A percentile compares a stretch with the other conserved stretches of the same genome.
phyloP scores from a whole-genome alignment of 345 rosid genomes.

The Diplotaxis tenuifolia region DNA sequence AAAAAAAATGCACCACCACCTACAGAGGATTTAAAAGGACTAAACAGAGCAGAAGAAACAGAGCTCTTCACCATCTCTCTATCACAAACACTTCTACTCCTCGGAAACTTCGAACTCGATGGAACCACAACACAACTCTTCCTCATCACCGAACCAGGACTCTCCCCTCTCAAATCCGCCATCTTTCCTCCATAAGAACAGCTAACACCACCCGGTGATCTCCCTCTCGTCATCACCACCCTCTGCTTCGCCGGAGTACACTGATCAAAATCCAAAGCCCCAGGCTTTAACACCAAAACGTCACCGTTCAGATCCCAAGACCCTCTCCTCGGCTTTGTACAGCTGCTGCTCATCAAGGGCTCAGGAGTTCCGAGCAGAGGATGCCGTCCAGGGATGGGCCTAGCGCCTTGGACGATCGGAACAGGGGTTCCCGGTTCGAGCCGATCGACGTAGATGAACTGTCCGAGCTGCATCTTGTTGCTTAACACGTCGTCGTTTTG shows the following conservation, averaged over 20 bases:
- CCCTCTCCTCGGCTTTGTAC: constrained; percentile 59
- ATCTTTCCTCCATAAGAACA: constrained; percentile 75
- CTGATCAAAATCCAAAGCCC: constrained; percentile 81
- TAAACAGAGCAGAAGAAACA: constrained; percentile 33
- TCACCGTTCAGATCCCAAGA: constrained; percentile 72
- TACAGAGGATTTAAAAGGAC: constrained; percentile 86
- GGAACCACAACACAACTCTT: constrained; percentile 71
- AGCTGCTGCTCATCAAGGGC: constrained; percentile 72
- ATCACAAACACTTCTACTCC: constrained; percentile 77
- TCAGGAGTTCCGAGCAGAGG: constrained; percentile 89
- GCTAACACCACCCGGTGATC: constrained; percentile 47
- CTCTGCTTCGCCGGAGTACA: constrained; percentile 71
- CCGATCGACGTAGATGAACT: constrained; percentile 78
- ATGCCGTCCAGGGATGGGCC: constrained; percentile 88
- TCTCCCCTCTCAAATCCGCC: constrained; percentile 67
- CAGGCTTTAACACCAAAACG: constrained; percentile 60
- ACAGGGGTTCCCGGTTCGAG: constrained; percentile 94
- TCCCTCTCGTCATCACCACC: constrained; percentile 46
- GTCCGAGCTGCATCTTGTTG: constrained; percentile 92
- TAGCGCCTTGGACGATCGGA: constrained; percentile 76
- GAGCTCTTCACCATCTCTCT: constrained; percentile 52
- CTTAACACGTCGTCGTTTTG: constrained; percentile 83
- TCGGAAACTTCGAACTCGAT: constrained; percentile 58
- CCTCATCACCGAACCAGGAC: constrained; percentile 59
- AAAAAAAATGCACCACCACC: constrained; percentile 79